Conservation (phyloP, 2,329 filamentous ascomycete species). For the Colletotrichum sp. region DNA sequence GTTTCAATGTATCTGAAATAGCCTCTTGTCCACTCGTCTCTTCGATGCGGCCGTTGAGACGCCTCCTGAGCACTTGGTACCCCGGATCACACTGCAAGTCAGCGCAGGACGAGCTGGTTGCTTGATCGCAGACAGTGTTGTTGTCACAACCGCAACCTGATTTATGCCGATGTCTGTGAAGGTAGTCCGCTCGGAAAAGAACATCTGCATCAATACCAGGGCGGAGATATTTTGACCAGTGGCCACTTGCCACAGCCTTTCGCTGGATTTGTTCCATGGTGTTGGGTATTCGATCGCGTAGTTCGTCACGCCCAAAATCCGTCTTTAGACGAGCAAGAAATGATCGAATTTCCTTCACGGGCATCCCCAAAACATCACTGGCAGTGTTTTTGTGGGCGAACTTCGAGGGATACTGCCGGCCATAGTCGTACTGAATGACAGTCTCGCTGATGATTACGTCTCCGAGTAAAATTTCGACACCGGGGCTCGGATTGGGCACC, state of each 20-base stretch:
- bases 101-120: conserved; percentile 20
- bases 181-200: conserved; percentile 34
- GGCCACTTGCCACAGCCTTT: not conserved
- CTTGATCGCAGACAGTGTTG: not conserved
- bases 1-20: not conserved
- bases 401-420: conserved; percentile 25
- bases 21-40: not conserved
- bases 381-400: conserved; percentile 30
- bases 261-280: not conserved
- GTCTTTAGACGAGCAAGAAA: conserved; percentile 23
- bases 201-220: conserved; percentile 31
- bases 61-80: not conserved
- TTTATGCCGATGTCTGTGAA: conserved; percentile 32
- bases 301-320: conserved; percentile 3
- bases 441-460: conserved; percentile 37
- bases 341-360: conserved; percentile 31
- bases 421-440: conserved; percentile 33
- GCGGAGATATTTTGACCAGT: conserved; percentile 22
- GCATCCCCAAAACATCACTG: conserved; percentile 29
- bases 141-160: not conserved
- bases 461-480: conserved; percentile 29
- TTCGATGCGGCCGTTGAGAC: not conserved
- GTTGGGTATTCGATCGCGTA: not conserved
- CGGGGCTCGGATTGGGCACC: conserved; percentile 24
- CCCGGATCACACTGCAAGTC: conserved; percentile 28